Evolutionary conservation across 2,329 filamentous ascomycete species (phyloP).

Genomic region (Mollisia scopiformis): DNA sequence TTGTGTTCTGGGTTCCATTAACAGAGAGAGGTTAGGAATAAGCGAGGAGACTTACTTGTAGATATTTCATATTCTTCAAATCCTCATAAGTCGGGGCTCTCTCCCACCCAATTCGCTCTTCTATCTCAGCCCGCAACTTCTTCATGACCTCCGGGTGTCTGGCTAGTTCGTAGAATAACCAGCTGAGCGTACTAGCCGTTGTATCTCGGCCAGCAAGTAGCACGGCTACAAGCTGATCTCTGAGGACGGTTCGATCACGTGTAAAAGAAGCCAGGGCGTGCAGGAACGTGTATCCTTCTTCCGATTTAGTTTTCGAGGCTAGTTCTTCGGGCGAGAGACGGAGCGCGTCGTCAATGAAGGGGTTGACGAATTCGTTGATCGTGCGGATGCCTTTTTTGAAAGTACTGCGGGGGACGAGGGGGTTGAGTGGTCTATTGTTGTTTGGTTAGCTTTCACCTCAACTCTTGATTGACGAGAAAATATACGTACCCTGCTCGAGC

Average conservation of each 20-base stretch:
- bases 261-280: conserved; percentile 84
- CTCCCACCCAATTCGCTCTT: conserved; percentile 64
- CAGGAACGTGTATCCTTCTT: conserved; percentile 79
- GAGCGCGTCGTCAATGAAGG: conserved; percentile 77
- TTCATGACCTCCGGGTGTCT: conserved; percentile 67
- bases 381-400: conserved; percentile 68
- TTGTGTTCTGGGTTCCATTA: conserved; percentile 51
- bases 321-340: conserved; percentile 72
- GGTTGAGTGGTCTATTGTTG: conserved; percentile 56
- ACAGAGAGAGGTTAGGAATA: background rate
- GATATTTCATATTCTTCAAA: conserved; percentile 86
- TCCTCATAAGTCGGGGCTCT: conserved; percentile 73
- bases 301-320: conserved; percentile 71
- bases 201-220: conserved; percentile 87
- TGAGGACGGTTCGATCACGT: conserved; percentile 69
- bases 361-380: conserved; percentile 76
- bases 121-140: conserved; percentile 75
- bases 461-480: background rate
- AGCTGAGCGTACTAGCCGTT: conserved; percentile 79
- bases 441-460: background rate
- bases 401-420: conserved; percentile 62
- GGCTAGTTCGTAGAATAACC: conserved; percentile 81
- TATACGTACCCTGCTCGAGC: conserved; percentile 59
- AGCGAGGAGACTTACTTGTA: conserved; percentile 44
- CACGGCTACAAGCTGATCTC: conserved; percentile 82